Conservation (phyloP, 345 rosid genomes). For the Eucalyptus decipiens region DNA sequence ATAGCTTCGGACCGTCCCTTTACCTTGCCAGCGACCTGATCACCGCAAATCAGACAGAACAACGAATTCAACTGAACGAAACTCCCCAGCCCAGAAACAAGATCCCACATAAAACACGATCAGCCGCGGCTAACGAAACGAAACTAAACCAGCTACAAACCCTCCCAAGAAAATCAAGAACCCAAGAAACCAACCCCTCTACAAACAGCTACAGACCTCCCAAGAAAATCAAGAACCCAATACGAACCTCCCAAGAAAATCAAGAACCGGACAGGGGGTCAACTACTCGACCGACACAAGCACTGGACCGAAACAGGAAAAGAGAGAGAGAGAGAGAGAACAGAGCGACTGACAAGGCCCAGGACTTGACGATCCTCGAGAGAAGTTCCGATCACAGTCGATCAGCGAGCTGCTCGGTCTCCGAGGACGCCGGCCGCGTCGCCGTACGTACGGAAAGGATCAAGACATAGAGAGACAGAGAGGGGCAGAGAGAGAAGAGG, state of each 20-base stretch:
- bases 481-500: not conserved
- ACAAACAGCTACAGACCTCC: not conserved
- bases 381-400: not conserved
- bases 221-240: not conserved
- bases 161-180: not conserved
- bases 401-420: not conserved
- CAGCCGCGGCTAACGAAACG: not conserved
- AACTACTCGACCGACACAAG: not conserved
- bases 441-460: not conserved
- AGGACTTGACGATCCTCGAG: not conserved
- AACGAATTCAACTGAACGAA: not conserved
- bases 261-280: not conserved
- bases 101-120: not conserved
- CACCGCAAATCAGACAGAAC: not conserved
- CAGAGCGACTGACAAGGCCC: not conserved
- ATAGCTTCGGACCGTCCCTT: not conserved
- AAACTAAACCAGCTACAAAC: not conserved
- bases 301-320: not conserved
- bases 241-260: not conserved
- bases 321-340: not conserved
- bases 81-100: not conserved
- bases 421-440: not conserved
- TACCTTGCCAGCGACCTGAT: not conserved
- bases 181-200: not conserved
- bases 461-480: not conserved